Evolutionary conservation across 2,329 filamentous ascomycete genomes (phyloP).

Genomic region (Xylariaceae sp.): DNA sequence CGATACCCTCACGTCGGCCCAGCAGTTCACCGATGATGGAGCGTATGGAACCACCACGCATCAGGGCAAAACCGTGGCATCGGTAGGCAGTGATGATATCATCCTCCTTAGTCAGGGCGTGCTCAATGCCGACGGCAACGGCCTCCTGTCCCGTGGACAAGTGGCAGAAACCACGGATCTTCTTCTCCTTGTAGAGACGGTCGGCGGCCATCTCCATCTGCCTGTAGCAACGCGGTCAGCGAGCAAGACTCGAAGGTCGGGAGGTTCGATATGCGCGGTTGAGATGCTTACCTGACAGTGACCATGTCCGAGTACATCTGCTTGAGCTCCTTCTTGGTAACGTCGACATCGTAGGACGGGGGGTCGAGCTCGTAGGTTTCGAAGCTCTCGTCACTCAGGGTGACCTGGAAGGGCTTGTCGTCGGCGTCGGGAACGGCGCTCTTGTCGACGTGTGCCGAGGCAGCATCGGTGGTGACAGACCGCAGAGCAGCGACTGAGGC

Average conservation of each 20-base stretch:
- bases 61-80: conserved; percentile 96
- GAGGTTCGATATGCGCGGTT: neutral
- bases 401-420: conserved; percentile 87
- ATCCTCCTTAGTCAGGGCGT: conserved; percentile 86
- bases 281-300: conserved; percentile 69
- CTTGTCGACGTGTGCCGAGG: conserved; percentile 84
- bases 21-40: conserved; percentile 95
- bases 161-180: conserved; percentile 99
- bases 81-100: conserved; percentile 97
- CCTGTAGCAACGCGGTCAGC: conserved; percentile 43
- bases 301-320: conserved; percentile 99
- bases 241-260: neutral
- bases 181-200: conserved; percentile 99
- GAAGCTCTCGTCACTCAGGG: conserved; percentile 96
- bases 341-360: conserved; percentile 84
- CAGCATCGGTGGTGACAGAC: conserved; percentile 91
- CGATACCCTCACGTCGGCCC: conserved; percentile 91
- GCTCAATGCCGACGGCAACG: conserved; percentile 93
- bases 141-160: conserved; percentile 97
- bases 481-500: conserved; percentile 53
- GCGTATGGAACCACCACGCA: conserved; percentile 87
- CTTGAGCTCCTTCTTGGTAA: conserved; percentile 97
- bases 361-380: conserved; percentile 99
- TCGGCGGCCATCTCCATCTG: conserved; percentile 99
- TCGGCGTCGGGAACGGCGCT: conserved; percentile 58